Conservation (phyloP, 148 eudicot species). For the Camellia lanceoleosa region DNA sequence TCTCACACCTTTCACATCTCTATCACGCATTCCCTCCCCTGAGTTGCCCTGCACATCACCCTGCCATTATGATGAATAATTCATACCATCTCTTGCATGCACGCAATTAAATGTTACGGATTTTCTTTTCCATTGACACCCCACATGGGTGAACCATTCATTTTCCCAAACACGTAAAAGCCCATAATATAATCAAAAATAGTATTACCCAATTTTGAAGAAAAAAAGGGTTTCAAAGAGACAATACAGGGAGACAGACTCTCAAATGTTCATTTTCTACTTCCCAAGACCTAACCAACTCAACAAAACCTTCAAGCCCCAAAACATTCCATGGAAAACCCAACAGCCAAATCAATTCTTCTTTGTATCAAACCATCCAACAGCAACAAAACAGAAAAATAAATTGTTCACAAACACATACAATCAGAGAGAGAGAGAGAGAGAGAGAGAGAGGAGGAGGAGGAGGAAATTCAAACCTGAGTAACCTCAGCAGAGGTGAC, state of each 20-base stretch:
- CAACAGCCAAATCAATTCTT: neutral
- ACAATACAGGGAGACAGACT: neutral
- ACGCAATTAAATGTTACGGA: too few species aligned
- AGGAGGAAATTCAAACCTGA: conserved; percentile 27
- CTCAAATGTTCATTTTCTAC: neutral
- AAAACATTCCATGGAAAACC: neutral
- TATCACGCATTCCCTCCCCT: too few species aligned
- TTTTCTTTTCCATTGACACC: too few species aligned
- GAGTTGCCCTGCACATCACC: too few species aligned
- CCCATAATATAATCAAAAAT: too few species aligned
- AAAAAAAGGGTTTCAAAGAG: neutral
- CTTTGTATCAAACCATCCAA: neutral
- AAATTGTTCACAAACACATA: neutral
- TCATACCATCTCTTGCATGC: too few species aligned
- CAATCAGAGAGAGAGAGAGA: neutral
- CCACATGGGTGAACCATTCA: too few species aligned
- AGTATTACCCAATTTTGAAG: too few species aligned
- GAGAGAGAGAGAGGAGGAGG: too few species aligned
- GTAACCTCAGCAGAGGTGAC: conserved; percentile 56
- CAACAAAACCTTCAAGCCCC: neutral
- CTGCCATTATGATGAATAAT: too few species aligned
- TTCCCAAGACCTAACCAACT: neutral
- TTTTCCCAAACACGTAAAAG: too few species aligned
- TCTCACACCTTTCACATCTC: too few species aligned
- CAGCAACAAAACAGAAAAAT: neutral